Percentiles rank a stretch among this genome's conserved stretches.
Conservation (phyloP, 1,284 basidiomycete species). For the Heterobasidion annosum region DNA sequence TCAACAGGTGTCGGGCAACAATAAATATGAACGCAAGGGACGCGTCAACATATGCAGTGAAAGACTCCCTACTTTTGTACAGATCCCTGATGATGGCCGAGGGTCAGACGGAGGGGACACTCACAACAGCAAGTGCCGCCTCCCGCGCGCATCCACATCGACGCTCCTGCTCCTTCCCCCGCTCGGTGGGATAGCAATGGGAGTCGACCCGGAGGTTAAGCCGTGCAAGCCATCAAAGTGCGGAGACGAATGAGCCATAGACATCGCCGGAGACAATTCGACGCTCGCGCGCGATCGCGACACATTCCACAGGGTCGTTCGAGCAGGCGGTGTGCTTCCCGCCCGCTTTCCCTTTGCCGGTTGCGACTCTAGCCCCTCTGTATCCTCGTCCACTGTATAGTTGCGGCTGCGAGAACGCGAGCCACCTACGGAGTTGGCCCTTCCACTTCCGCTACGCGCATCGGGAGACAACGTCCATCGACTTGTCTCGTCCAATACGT, state of each 20-base stretch:
- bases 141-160: neutral
- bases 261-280: constrained; percentile 8
- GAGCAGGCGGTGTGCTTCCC: constrained; percentile 10
- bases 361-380: neutral
- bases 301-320: constrained; percentile 7
- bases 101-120: neutral
- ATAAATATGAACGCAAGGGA: neutral
- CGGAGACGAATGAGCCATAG: constrained; percentile 6
- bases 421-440: neutral
- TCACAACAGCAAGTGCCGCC: neutral
- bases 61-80: neutral
- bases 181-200: neutral
- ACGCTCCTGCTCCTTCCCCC: neutral
- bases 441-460: neutral
- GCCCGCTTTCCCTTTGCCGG: constrained; percentile 1
- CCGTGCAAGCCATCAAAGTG: neutral
- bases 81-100: too few relatives aligned
- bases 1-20: neutral
- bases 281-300: constrained; percentile 4
- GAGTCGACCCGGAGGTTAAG: neutral
- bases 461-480: constrained; percentile 1
- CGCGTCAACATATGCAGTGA: neutral
- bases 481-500: neutral
- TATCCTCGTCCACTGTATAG: neutral
- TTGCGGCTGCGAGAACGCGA: neutral